These are phyloP conservation scores for Solanum peruvianum DNA, from an alignment of 257 asterid species.

Conservation along the genomic window DNA sequence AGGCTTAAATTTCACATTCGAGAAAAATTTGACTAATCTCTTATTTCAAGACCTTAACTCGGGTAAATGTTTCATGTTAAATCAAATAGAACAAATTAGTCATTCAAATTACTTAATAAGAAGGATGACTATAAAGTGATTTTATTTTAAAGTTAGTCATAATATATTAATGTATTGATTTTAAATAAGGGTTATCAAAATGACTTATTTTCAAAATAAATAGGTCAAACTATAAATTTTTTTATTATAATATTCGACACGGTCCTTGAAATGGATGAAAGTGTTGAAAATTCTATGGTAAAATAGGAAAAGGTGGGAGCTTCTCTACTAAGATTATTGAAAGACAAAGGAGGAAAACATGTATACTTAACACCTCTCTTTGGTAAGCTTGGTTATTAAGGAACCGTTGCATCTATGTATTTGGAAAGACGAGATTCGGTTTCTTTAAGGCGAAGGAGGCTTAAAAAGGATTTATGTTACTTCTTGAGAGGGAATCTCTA, in stretches of 20 bases:
- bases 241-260: constrained; percentile 34
- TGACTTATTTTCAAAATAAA: background rate
- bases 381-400: too few species aligned
- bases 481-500: constrained; percentile 53
- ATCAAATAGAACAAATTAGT: background rate
- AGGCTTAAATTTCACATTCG: background rate
- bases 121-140: background rate
- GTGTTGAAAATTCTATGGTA: constrained; percentile 33
- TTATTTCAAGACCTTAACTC: background rate
- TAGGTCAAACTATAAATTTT: background rate
- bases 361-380: too few species aligned
- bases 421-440: constrained; percentile 47
- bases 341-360: too few species aligned
- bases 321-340: background rate
- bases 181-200: background rate
- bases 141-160: too few species aligned
- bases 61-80: background rate
- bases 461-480: constrained; percentile 29
- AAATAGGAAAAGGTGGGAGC: constrained; percentile 82
- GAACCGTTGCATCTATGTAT: too few species aligned
- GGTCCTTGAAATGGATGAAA: constrained; percentile 71
- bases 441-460: constrained; percentile 38
- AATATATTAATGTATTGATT: background rate
- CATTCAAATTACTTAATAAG: background rate
- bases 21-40: background rate